These are phyloP conservation scores for Dothideomycetes sp. DNA, from an alignment of 2,329 filamentous ascomycete genomes.

Conservation along the genomic window DNA sequence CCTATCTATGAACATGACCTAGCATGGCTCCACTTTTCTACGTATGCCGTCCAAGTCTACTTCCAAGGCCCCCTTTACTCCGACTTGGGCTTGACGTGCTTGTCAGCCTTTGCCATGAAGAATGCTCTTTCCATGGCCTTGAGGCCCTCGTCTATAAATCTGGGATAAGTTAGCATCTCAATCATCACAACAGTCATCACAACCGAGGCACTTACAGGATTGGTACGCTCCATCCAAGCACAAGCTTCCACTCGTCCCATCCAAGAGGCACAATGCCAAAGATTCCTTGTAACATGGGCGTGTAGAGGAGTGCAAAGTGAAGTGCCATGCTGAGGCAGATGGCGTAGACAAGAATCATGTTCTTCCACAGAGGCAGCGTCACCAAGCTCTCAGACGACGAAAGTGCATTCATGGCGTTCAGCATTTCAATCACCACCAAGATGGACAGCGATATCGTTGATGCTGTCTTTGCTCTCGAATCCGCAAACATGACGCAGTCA, in stretches of 20 bases:
- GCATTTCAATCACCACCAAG: conserved; percentile 96
- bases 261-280: conserved; percentile 89
- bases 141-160: conserved; percentile 71
- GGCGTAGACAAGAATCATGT: conserved; percentile 96
- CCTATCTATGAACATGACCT: too few species aligned
- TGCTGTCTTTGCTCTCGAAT: conserved; percentile 77
- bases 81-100: conserved; percentile 12
- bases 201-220: conserved; percentile 84
- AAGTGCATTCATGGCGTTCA: conserved; percentile 97
- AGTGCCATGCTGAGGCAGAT: conserved; percentile 87
- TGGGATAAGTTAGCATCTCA: too few species aligned
- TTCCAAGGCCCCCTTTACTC: conserved; percentile 9
- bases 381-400: conserved; percentile 91
- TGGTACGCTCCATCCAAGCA: conserved; percentile 76
- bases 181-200: too few species aligned
- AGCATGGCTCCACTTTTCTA: too few species aligned
- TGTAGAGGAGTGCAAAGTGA: conserved; percentile 90
- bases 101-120: conserved; percentile 23
- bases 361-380: conserved; percentile 92
- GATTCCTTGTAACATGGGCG: conserved; percentile 74
- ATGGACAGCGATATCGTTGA: conserved; percentile 87
- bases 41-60: too few species aligned
- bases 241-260: conserved; percentile 83
- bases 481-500: conserved; percentile 83
- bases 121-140: conserved; percentile 59